These are phyloP conservation scores for Eucalyptus virginea DNA, from an alignment of 345 rosid species.

Conservation along the genomic window DNA sequence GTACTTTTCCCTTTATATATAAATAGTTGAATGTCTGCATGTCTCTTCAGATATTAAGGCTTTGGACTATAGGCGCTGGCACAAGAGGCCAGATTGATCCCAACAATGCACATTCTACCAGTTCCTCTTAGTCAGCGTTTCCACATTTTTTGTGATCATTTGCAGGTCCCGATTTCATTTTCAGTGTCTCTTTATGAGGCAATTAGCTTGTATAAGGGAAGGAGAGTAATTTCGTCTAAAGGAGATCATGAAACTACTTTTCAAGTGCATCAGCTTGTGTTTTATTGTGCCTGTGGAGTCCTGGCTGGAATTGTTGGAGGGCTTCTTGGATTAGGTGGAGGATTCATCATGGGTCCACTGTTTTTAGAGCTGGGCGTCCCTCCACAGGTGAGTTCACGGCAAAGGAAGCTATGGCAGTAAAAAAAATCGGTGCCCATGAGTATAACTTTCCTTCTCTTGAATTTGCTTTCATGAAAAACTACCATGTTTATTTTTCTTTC, in stretches of 20 bases:
- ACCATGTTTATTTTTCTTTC: neutral
- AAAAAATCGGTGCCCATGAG: neutral
- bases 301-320: slow-evolving; percentile 31
- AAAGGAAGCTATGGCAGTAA: neutral
- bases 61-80: neutral
- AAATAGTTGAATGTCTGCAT: neutral
- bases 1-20: neutral
- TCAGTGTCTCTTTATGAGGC: slow-evolving; percentile 19
- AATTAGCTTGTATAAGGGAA: slow-evolving; percentile 21
- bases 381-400: slow-evolving; percentile 15
- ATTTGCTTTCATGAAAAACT: neutral
- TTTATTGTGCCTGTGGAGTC: slow-evolving; percentile 10
- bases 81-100: neutral
- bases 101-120: neutral
- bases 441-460: neutral
- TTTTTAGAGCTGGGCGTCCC: slow-evolving; percentile 34
- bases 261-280: neutral
- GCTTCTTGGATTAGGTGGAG: slow-evolving; percentile 33
- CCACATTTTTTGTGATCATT: neutral
- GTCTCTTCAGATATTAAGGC: neutral
- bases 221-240: slow-evolving; percentile 19
- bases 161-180: slow-evolving; percentile 13
- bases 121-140: neutral
- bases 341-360: slow-evolving; percentile 31
- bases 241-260: slow-evolving; percentile 18